These are phyloP conservation scores for Ophiognomonia clavigignenti-juglandacearum DNA, from an alignment of 2,329 filamentous ascomycete species.

Conservation along the genomic window DNA sequence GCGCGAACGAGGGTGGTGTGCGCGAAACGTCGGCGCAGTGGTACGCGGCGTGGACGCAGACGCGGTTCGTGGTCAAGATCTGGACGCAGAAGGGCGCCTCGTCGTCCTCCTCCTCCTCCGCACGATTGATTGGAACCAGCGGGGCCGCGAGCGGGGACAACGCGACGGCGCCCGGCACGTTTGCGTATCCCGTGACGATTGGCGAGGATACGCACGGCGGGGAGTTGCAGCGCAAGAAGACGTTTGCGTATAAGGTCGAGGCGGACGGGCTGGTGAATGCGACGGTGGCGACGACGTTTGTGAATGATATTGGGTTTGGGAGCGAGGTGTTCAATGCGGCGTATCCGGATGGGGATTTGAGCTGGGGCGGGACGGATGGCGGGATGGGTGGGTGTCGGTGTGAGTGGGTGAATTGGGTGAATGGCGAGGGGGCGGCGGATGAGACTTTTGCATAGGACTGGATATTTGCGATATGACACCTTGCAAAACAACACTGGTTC, in stretches of 20 bases:
- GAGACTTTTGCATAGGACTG: not conserved
- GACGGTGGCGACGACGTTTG: slow-evolving; percentile 38
- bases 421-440: slow-evolving; percentile 13
- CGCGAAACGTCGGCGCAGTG: slow-evolving; percentile 47
- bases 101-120: too few species aligned
- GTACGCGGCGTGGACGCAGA: slow-evolving; percentile 55
- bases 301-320: slow-evolving; percentile 44
- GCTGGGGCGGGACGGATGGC: slow-evolving; percentile 57
- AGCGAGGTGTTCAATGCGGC: slow-evolving; percentile 51
- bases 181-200: slow-evolving; percentile 60
- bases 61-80: slow-evolving; percentile 59
- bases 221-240: slow-evolving; percentile 43
- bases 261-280: slow-evolving; percentile 39
- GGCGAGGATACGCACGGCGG: slow-evolving; percentile 61
- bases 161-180: slow-evolving; percentile 47
- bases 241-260: slow-evolving; percentile 49
- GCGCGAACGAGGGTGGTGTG: slow-evolving; percentile 50
- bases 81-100: slow-evolving; percentile 47
- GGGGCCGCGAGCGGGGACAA: slow-evolving; percentile 25
- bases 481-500: too few species aligned
- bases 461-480: too few species aligned
- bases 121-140: slow-evolving; percentile 31
- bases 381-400: slow-evolving; percentile 59
- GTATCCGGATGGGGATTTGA: slow-evolving; percentile 34
- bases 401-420: slow-evolving; percentile 52